Evolutionary conservation across 2,329 filamentous ascomycete species (phyloP), one percentile per base, ranked within the genome.

Genomic region (Colletotrichum karsti): DNA sequence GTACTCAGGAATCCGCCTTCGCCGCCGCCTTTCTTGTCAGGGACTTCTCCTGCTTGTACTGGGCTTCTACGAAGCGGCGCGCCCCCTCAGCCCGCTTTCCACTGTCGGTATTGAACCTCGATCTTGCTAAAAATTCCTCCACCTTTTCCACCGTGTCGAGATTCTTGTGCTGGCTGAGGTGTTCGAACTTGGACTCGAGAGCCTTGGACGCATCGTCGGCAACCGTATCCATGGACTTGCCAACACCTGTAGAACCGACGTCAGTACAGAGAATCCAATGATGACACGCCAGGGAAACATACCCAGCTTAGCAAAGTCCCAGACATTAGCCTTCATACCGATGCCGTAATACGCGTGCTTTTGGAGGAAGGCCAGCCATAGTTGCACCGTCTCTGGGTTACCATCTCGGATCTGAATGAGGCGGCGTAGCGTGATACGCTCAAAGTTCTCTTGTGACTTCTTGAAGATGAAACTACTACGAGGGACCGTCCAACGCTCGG

Each of bases 271-370:
- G 10, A n/a, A 41, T 4, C n/a, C 26, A n/a, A 56, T 1, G 39
- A 22, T 20, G 18, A 26, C 12, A 26, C 26, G 37, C 51, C 12
- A 8, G 15, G 10, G 15, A 3, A 7, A 55, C 48, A 28, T 62
- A 67, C 92, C 91, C 67, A 95, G 77, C 64, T 88, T 87, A 75
- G 92, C 90, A 80, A 93, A 95, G 77, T 97, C 93, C 90, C 93
- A 99, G 55, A 98, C 88, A 78, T 99, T 98, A 59, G 96, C 96
- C 87, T 99, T 99, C 94, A 99, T 97, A 74, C 96, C 96, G 42
- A 98, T 91, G n/a, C 96, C 96, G 73, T 97, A 93, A 78, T 96
- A 97, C 44, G 94, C 93, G 77, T 98, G 92, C 81, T 97, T 97
- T 76, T 93, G 89, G 76, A 99, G 79, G 77, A 97, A 98, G 0